A percentile compares a stretch with the other conserved stretches of the same genome.
Evolutionary conservation across 345 rosid species (phyloP).

Genomic region (Gossypium mustelinum): DNA sequence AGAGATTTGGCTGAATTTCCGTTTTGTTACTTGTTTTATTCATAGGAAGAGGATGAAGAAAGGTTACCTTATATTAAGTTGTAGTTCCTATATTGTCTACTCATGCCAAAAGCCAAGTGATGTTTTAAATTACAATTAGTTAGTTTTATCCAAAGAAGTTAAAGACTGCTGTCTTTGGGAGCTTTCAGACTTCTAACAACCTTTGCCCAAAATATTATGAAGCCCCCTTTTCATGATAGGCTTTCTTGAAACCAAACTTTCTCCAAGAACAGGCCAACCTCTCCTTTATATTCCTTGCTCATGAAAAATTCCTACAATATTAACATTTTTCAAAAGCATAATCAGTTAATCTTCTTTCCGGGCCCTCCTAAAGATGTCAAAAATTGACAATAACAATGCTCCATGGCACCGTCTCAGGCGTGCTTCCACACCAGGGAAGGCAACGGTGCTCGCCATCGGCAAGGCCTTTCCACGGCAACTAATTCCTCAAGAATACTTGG

Average conservation of each 20-base stretch:
- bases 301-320: background rate
- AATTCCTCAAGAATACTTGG: constrained; percentile 74
- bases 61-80: background rate
- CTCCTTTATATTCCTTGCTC: constrained; percentile 38
- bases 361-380: constrained; percentile 38
- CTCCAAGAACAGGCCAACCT: constrained; percentile 40
- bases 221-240: constrained; percentile 40
- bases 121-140: background rate
- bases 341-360: constrained; percentile 17
- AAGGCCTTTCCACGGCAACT: constrained; percentile 89
- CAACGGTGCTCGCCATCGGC: constrained; percentile 84
- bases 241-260: constrained; percentile 51
- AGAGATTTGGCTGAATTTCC: background rate
- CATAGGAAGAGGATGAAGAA: background rate
- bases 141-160: background rate
- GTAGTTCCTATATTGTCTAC: background rate
- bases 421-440: constrained; percentile 64
- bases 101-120: background rate
- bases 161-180: background rate
- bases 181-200: background rate
- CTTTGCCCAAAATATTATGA: constrained; percentile 36
- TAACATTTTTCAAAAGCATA: background rate
- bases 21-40: background rate
- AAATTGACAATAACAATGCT: constrained; percentile 23
- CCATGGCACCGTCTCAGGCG: constrained; percentile 33